Percentiles rank a stretch among this genome's conserved stretches.
Conservation (phyloP, 176 grass and related monocot genomes). For the Luzula sylvatica region DNA sequence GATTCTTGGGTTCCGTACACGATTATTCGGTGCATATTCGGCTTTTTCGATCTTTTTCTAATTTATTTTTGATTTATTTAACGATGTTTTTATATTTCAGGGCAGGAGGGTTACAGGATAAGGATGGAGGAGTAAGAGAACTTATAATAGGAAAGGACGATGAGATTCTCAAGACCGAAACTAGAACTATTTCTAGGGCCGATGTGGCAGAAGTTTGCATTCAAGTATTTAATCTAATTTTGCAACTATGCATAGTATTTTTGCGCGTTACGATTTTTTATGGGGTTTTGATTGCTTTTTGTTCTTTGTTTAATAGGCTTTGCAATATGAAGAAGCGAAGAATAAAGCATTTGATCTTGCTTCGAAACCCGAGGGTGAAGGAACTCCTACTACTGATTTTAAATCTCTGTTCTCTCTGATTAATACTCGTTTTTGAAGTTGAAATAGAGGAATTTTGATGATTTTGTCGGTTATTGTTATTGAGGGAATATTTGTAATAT, state of each 20-base stretch:
- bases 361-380: constrained; percentile 91
- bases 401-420: constrained; percentile 59
- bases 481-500: too few species aligned
- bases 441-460: neutral
- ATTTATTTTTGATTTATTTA: neutral
- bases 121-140: constrained; percentile 75
- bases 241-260: neutral
- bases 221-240: constrained; percentile 33
- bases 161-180: constrained; percentile 74
- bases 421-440: constrained; percentile 48
- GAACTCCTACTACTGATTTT: constrained; percentile 65
- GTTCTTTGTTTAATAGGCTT: constrained; percentile 32
- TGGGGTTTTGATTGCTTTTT: too few species aligned
- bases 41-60: neutral
- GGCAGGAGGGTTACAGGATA: constrained; percentile 89
- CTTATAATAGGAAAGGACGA: constrained; percentile 74
- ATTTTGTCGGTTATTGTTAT: neutral
- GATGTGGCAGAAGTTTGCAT: constrained; percentile 96
- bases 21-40: constrained; percentile 61
- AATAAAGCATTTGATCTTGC: constrained; percentile 91
- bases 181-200: constrained; percentile 67
- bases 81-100: constrained; percentile 28
- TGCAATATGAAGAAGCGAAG: constrained; percentile 63
- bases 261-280: neutral
- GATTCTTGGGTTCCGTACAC: constrained; percentile 82